Evolutionary conservation across 2,329 filamentous ascomycete genomes (phyloP), one percentile per base, ranked within the genome.

Genomic region (Aspergillus sp.): DNA sequence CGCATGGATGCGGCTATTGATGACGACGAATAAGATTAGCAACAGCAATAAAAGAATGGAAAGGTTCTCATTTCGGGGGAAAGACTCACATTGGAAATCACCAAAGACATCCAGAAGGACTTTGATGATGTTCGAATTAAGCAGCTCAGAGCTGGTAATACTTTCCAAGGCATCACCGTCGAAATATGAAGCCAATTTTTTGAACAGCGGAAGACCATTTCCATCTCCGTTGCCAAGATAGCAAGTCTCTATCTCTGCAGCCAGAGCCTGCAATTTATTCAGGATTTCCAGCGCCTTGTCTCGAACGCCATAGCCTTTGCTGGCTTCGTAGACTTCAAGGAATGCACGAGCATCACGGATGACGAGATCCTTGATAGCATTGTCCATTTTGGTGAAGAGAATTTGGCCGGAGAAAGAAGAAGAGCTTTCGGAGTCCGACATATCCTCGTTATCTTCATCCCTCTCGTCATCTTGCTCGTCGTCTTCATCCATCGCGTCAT

Each of bases 111-210:
- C 80, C 35, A 97, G 78, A 2, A 98, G 74, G 7, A 88, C 83
- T 36, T 88, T 82, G 8, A 98, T 90, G 43, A 98, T 81, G 12
- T 90, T 88, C 2, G 93, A 97, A 28, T 88, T 89, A 41, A 97
- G 79, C 29, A 98, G 73, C 63, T 98, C 93, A 38, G 91, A 90
- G 66, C 93, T 98, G 1, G 93, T 98, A 42, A 96, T 90, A 62
- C 89, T 95, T 60, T 95, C 87, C 42, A 95, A 68, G 1, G 93
- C 85, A 66, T 96, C 88, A 0, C 85, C 83, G 57, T 94, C 86
- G 56, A 98, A 98, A 60, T 93, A 90, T 3, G 79, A 78, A 1
- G 90, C 88, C 45, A 98, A 72, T 40, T 78, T 81, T 29, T 76
- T 73, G 67, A 97, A 97, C 0, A 95, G 72, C 2, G 76, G 70